Percentiles rank a stretch among this genome's conserved stretches.
Conservation (phyloP, 2,329 filamentous ascomycete species). For the Neofusicoccum kwambonambiense region DNA sequence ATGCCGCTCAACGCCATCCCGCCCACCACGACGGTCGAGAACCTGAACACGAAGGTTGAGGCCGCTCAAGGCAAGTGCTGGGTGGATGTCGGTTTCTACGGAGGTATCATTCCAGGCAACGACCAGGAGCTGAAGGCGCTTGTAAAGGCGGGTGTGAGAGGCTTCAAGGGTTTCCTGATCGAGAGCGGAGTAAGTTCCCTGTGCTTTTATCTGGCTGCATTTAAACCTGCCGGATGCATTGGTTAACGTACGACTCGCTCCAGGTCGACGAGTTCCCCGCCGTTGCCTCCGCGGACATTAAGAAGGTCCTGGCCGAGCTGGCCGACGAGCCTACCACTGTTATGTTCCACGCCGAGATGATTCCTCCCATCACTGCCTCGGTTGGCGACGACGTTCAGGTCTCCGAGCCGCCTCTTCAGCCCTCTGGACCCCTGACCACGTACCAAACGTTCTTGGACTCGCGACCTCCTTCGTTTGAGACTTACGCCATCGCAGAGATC, state of each 20-base stretch:
- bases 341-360: constrained; percentile 99
- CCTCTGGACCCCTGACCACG: constrained; percentile 68
- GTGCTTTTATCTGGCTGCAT: not conserved
- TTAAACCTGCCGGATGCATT: not conserved
- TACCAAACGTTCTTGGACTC: constrained; percentile 93
- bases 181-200: constrained; percentile 79
- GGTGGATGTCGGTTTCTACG: constrained; percentile 99
- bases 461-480: constrained; percentile 85
- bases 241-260: constrained; percentile 21
- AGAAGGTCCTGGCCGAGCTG: constrained; percentile 75
- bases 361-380: constrained; percentile 78
- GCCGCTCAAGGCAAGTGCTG: constrained; percentile 88
- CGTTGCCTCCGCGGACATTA: constrained; percentile 76
- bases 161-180: constrained; percentile 97
- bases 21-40: constrained; percentile 84
- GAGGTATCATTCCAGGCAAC: constrained; percentile 91
- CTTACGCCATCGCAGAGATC: constrained; percentile 84
- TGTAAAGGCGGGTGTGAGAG: constrained; percentile 81
- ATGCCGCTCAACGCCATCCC: constrained; percentile 98
- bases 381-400: constrained; percentile 74
- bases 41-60: constrained; percentile 78
- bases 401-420: constrained; percentile 67
- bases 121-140: constrained; percentile 73
- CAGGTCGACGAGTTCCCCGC: constrained; percentile 95
- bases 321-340: constrained; percentile 81